Conservation (phyloP, 1,139 yeast species). For the Lodderomyces oxycetoniae region DNA sequence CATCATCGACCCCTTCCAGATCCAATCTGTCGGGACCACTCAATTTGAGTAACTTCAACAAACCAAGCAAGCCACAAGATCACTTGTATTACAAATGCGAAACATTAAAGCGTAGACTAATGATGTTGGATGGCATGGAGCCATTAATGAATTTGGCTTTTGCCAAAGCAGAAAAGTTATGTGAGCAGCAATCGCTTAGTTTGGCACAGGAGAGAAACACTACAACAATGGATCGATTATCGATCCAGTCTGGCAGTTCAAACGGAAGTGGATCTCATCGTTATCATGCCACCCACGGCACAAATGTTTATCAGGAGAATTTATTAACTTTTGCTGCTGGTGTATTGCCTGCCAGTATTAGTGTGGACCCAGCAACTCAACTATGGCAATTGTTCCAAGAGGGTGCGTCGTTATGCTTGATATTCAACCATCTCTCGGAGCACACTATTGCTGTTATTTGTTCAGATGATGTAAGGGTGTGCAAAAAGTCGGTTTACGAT, state of each 20-base stretch:
- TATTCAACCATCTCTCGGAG: conserved; percentile 59
- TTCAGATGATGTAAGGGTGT: conserved; percentile 74
- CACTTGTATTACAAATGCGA: conserved; percentile 74
- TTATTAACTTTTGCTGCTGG: conserved; percentile 69
- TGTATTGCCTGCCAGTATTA: conserved; percentile 63
- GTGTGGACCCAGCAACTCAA: conserved; percentile 90
- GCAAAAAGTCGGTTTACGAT: conserved; percentile 87
- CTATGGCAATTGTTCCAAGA: conserved; percentile 84
- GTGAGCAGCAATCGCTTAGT: conserved; percentile 69
- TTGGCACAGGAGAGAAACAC: conserved; percentile 34
- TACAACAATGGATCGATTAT: conserved; percentile 17
- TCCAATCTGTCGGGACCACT: conserved; percentile 42
- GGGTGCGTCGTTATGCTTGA: conserved; percentile 86
- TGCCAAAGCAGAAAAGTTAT: conserved; percentile 53
- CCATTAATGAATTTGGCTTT: conserved; percentile 62
- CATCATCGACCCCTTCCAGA: conserved; percentile 28
- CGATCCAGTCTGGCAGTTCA: conserved; percentile 23
- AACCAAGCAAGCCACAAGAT: conserved; percentile 59
- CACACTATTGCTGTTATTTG: conserved; percentile 50
- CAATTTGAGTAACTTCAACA: conserved; percentile 49
- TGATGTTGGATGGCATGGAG: conserved; percentile 63
- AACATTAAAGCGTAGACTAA: conserved; percentile 53
- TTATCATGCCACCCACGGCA: conserved; percentile 1
- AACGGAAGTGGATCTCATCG: conserved; percentile 4
- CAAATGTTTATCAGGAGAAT: conserved; percentile 16